These are phyloP conservation scores for Leishmania amazonensis DNA, from an alignment of 208 protist genomes.

Conservation along the genomic window DNA sequence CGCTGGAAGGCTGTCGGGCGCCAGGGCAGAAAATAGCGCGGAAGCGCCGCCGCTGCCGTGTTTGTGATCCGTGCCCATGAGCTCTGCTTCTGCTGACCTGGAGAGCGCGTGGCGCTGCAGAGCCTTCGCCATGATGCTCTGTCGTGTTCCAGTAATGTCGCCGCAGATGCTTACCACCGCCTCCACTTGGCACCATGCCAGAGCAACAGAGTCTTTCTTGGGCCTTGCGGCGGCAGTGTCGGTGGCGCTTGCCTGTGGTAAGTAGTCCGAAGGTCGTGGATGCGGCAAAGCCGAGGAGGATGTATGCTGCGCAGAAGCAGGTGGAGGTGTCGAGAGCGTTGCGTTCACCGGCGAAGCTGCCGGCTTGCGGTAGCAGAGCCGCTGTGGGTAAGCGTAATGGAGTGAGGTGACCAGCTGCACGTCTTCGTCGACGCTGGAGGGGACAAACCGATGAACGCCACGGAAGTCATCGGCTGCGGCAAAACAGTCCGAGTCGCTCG, in stretches of 20 bases:
- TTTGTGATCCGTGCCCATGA: neutral
- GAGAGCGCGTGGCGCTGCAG: conserved; percentile 20
- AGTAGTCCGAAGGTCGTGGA: neutral
- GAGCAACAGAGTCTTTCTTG: neutral
- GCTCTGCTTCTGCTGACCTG: neutral
- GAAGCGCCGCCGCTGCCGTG: neutral
- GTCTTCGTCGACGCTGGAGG: conserved; percentile 15
- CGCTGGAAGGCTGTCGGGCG: conserved; percentile 3
- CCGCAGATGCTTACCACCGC: conserved; percentile 24
- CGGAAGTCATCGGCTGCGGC: neutral
- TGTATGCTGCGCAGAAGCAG: neutral
- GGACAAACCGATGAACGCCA: neutral
- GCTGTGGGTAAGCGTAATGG: conserved; percentile 7
- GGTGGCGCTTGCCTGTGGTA: neutral
- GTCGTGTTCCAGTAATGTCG: conserved; percentile 6
- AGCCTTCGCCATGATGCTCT: conserved; percentile 6
- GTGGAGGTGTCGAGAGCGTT: neutral
- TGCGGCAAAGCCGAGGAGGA: neutral
- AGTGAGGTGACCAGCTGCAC: conserved; percentile 29
- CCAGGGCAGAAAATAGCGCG: neutral
- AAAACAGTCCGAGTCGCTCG: neutral
- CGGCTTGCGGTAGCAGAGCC: neutral
- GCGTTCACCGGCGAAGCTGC: too few species aligned
- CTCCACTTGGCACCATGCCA: conserved; percentile 4
- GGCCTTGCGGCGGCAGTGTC: neutral